Conservation (phyloP, 2,329 filamentous ascomycete species). For the Xylariaceae sp. region DNA sequence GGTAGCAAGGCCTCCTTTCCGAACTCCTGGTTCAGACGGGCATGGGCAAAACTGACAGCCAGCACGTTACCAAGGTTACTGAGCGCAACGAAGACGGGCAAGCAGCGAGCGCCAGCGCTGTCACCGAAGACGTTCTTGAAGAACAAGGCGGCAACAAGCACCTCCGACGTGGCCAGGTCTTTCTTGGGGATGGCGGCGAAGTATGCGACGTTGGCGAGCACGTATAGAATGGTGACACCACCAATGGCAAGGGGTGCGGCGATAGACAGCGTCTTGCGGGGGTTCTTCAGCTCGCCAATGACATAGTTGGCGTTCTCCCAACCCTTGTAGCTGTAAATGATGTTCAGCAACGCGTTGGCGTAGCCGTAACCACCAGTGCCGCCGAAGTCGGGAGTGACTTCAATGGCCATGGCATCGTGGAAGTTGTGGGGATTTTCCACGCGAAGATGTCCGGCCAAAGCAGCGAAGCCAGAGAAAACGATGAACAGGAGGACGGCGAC, state of each 20-base stretch:
- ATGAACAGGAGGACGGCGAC: conserved; percentile 55
- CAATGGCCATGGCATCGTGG: conserved; percentile 47
- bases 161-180: conserved; percentile 52
- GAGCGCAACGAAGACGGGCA: conserved; percentile 55
- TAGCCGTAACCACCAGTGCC: conserved; percentile 49
- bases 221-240: conserved; percentile 54
- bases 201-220: conserved; percentile 61
- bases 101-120: conserved; percentile 42
- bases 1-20: conserved; percentile 66
- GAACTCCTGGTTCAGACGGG: conserved; percentile 58
- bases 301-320: conserved; percentile 63
- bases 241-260: conserved; percentile 55
- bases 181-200: conserved; percentile 57
- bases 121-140: conserved; percentile 58
- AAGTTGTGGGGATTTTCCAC: conserved; percentile 53
- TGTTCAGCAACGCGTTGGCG: conserved; percentile 52
- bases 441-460: conserved; percentile 45
- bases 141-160: conserved; percentile 56
- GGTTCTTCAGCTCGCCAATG: conserved; percentile 51
- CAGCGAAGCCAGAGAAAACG: conserved; percentile 55
- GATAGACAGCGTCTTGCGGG: conserved; percentile 48
- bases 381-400: conserved; percentile 40
- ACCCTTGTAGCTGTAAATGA: conserved; percentile 58
- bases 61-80: conserved; percentile 59
- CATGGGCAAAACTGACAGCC: conserved; percentile 54